A percentile compares a stretch with the other conserved stretches of the same genome.
phyloP scores from a whole-genome alignment of 2,329 filamentous ascomycete species.

The Monosporascus sp. region DNA sequence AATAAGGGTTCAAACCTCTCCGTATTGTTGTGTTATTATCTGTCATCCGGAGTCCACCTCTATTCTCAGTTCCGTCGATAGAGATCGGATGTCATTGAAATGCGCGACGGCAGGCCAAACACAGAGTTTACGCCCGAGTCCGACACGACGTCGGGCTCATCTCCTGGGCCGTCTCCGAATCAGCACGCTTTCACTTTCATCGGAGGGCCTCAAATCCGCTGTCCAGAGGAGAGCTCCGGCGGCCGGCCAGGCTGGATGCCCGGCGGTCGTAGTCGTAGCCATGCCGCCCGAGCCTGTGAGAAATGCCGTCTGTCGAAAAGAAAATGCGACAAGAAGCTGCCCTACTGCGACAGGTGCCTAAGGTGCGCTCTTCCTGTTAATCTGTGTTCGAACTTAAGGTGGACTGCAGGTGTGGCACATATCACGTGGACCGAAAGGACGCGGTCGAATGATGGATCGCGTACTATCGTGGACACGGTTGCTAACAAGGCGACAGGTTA shows the following conservation, averaged over 20 bases:
- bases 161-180: slow-evolving; percentile 18
- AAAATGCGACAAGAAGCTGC: slow-evolving; percentile 28
- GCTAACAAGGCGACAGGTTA: slow-evolving; percentile 12
- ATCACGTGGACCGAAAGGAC: slow-evolving; percentile 8
- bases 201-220: slow-evolving; percentile 3
- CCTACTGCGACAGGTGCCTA: slow-evolving; percentile 25
- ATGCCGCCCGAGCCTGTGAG: slow-evolving; percentile 26
- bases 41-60: not conserved
- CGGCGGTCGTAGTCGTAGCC: not conserved
- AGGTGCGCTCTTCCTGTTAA: slow-evolving; percentile 15
- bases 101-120: not conserved
- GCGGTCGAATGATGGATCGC: no score
- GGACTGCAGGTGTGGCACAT: not conserved
- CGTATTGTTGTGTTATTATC: no score
- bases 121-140: slow-evolving; percentile 16
- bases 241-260: slow-evolving; percentile 3
- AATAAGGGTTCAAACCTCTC: no score
- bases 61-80: slow-evolving; percentile 5
- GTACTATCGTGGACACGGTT: not conserved
- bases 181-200: slow-evolving; percentile 9
- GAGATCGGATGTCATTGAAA: not conserved
- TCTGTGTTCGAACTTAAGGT: not conserved
- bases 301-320: slow-evolving; percentile 28
- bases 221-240: slow-evolving; percentile 5
- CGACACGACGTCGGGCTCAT: slow-evolving; percentile 19